A percentile compares a stretch with the other conserved stretches of the same genome.
Conservation (phyloP, 148 eudicot genomes). For the Beta vulgaris region DNA sequence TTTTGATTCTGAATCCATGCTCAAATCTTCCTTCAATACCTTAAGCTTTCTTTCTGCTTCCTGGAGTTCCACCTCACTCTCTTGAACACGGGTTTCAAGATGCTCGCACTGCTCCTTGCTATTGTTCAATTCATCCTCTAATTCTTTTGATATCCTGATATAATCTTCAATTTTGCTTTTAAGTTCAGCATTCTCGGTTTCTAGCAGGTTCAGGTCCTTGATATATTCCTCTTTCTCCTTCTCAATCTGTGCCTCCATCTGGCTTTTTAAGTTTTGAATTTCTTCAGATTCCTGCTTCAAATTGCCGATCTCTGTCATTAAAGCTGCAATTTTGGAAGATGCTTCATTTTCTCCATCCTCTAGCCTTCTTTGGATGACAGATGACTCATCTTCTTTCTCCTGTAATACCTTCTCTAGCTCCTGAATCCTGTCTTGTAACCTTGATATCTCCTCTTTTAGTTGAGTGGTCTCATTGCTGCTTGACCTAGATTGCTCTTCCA, state of each 20-base stretch:
- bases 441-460: constrained; percentile 35
- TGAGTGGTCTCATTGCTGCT: constrained; percentile 25
- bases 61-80: constrained; percentile 40
- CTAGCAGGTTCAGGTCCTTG: constrained; percentile 20
- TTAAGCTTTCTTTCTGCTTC: constrained; percentile 44
- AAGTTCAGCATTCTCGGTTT: constrained; percentile 30
- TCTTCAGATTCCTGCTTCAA: constrained; percentile 45
- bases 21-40: constrained; percentile 45
- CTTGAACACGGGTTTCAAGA: constrained; percentile 34
- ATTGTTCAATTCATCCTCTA: constrained; percentile 27
- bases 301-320: constrained; percentile 35
- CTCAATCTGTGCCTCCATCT: constrained; percentile 44
- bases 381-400: constrained; percentile 41
- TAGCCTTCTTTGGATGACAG: constrained; percentile 41
- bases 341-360: constrained; percentile 46
- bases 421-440: constrained; percentile 35
- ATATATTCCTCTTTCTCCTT: constrained; percentile 27
- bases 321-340: constrained; percentile 34
- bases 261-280: constrained; percentile 35
- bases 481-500: constrained; percentile 41
- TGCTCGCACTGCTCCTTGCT: constrained; percentile 29
- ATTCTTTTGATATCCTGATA: constrained; percentile 10
- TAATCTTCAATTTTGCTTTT: constrained; percentile 24
- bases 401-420: constrained; percentile 42
- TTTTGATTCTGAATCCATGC: constrained; percentile 41